phyloP scores from a whole-genome alignment of 768 basidiomycete species.

The Porphyrellus cyaneotinctus region DNA sequence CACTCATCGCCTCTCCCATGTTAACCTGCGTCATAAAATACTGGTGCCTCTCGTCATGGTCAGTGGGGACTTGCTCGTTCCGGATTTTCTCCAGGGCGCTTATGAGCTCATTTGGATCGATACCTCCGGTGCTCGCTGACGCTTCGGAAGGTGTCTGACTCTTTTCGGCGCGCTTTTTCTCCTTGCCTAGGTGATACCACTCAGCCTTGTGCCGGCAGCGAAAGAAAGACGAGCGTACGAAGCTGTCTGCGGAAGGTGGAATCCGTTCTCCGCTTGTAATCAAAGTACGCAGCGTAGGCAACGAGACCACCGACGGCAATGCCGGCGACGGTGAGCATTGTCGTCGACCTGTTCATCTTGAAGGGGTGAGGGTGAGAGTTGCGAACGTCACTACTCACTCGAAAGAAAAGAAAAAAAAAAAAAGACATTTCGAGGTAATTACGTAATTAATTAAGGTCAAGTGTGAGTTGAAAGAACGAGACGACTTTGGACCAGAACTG shows the following conservation, averaged over 20 bases:
- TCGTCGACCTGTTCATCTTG: slow-evolving; percentile 33
- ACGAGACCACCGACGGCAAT: slow-evolving; percentile 52
- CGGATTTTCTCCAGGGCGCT: slow-evolving; percentile 64
- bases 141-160: slow-evolving; percentile 46
- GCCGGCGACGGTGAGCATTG: slow-evolving; percentile 39
- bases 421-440: slow-evolving; percentile 13
- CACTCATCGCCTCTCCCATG: slow-evolving; percentile 79
- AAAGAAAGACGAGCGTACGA: slow-evolving; percentile 48
- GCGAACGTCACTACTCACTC: no score
- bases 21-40: slow-evolving; percentile 92
- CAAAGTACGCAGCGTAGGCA: slow-evolving; percentile 91
- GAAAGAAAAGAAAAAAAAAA: slow-evolving; percentile 18
- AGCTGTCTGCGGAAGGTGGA: slow-evolving; percentile 82
- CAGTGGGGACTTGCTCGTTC: slow-evolving; percentile 60
- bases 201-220: neutral
- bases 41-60: slow-evolving; percentile 74
- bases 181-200: slow-evolving; percentile 57
- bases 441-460: slow-evolving; percentile 22
- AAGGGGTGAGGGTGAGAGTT: no score
- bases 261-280: slow-evolving; percentile 90
- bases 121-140: slow-evolving; percentile 19
- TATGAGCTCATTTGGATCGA: slow-evolving; percentile 52
- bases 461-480: slow-evolving; percentile 25
- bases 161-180: slow-evolving; percentile 86
- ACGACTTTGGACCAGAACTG: slow-evolving; percentile 17